phyloP scores from a whole-genome alignment of 768 basidiomycete species.

The Rhizopogon roseolus region DNA sequence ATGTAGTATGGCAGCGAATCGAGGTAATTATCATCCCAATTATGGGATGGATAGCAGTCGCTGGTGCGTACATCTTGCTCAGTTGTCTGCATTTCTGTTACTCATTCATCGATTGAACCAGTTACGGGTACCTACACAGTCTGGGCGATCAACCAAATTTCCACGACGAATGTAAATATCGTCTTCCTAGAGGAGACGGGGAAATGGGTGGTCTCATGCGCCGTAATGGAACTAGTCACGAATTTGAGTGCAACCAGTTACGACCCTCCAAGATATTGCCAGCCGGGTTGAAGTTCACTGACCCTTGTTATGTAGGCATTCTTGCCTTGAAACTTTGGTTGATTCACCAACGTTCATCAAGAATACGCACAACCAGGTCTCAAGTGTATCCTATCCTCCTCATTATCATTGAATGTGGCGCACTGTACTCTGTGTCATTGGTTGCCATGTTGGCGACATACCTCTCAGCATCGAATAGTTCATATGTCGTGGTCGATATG shows the following conservation, averaged over 20 bases:
- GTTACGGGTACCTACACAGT: constrained; percentile 3
- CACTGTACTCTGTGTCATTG: constrained; percentile 1
- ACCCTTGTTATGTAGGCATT: background rate
- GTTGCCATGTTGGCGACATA: background rate
- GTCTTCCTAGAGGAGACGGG: constrained; percentile 6
- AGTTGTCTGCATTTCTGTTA: background rate
- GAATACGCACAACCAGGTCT: background rate
- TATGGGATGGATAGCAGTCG: background rate
- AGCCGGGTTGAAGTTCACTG: background rate
- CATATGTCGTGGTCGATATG: background rate
- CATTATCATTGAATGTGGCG: background rate
- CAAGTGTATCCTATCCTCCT: background rate
- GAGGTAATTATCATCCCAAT: background rate
- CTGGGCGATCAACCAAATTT: background rate
- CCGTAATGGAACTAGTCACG: constrained; percentile 3
- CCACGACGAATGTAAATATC: background rate
- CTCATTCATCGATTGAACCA: background rate
- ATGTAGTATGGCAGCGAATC: constrained; percentile 4
- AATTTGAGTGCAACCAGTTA: constrained; percentile 8
- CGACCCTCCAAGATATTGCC: background rate
- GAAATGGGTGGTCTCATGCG: constrained; percentile 9
- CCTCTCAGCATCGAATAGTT: background rate
- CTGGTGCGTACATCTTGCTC: background rate
- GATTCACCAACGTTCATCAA: background rate
- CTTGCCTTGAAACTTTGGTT: background rate